Evolutionary conservation across 2,329 filamentous ascomycete species (phyloP).

Genomic region (Daldinia eschscholtzii): DNA sequence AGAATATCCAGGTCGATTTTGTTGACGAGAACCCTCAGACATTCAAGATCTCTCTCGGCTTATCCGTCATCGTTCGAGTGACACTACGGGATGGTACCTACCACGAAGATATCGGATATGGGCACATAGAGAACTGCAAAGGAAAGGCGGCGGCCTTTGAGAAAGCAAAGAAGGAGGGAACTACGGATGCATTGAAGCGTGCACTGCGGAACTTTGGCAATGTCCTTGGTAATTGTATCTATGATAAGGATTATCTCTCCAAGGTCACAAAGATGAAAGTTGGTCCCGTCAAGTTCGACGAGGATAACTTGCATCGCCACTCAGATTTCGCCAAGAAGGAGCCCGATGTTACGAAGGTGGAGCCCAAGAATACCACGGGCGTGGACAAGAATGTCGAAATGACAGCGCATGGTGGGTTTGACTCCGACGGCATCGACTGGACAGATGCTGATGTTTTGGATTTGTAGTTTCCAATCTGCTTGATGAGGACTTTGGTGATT

Average conservation of each 20-base stretch:
- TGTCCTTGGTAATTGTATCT: conserved; percentile 97
- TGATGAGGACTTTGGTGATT: conserved; percentile 64
- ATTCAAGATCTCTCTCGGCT: conserved; percentile 82
- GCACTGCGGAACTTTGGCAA: conserved; percentile 94
- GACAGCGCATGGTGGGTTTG: conserved; percentile 62
- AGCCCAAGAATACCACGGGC: conserved; percentile 51
- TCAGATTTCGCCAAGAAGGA: conserved; percentile 78
- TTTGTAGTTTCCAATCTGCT: conserved; percentile 51
- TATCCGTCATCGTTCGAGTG: conserved; percentile 91
- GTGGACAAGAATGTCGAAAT: conserved; percentile 37
- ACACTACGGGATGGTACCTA: conserved; percentile 94
- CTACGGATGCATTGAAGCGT: conserved; percentile 92
- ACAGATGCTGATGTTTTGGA: conserved; percentile 52
- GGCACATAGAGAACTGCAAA: conserved; percentile 95
- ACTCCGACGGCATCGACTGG: conserved; percentile 53
- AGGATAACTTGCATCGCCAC: conserved; percentile 84
- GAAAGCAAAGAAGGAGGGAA: conserved; percentile 98
- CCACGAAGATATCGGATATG: conserved; percentile 97
- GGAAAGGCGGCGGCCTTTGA: conserved; percentile 96
- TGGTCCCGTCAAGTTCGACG: conserved; percentile 80
- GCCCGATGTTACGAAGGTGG: conserved; percentile 47
- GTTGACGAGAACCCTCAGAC: conserved; percentile 87
- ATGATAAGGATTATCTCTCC: conserved; percentile 93
- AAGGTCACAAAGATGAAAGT: conserved; percentile 93
- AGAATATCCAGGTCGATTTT: conserved; percentile 94